These are phyloP conservation scores for Candida tetrigidarum DNA, from an alignment of 1,139 yeast species.

Conservation along the genomic window DNA sequence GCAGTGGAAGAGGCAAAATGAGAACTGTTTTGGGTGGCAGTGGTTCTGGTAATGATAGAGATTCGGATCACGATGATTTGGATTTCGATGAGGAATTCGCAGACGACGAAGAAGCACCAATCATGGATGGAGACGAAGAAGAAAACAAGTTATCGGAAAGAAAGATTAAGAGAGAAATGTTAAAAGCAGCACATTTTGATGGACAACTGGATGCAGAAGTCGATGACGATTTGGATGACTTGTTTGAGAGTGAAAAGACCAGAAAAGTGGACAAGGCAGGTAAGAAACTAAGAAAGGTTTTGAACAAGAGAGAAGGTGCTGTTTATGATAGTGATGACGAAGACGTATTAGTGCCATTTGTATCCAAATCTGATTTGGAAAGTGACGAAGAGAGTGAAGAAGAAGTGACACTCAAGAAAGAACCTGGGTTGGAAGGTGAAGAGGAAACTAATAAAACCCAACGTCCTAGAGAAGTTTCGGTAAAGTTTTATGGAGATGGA, in stretches of 20 bases:
- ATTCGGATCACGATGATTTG: conserved; percentile 87
- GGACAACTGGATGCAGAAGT: conserved; percentile 63
- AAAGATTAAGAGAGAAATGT: conserved; percentile 89
- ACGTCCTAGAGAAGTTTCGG: conserved; percentile 41
- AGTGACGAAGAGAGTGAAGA: conserved; percentile 52
- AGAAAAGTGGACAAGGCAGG: conserved; percentile 93
- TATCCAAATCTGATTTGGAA: conserved; percentile 74
- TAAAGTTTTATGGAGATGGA: conserved; percentile 62
- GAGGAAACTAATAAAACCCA: conserved; percentile 17
- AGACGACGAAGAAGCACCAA: conserved; percentile 98
- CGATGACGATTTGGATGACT: conserved; percentile 64
- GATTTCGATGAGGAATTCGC: conserved; percentile 98
- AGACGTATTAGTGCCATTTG: conserved; percentile 67
- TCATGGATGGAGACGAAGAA: conserved; percentile 95
- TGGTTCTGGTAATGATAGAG: conserved; percentile 54
- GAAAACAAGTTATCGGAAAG: conserved; percentile 90
- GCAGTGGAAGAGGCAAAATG: conserved; percentile 36
- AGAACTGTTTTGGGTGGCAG: conserved; percentile 64
- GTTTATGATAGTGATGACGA: conserved; percentile 87
- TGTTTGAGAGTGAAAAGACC: conserved; percentile 63
- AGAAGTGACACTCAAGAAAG: conserved; percentile 46
- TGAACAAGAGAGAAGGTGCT: conserved; percentile 87
- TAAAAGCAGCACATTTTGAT: conserved; percentile 76
- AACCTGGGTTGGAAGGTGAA: conserved; percentile 37
- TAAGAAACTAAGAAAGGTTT: conserved; percentile 78